phyloP scores from a whole-genome alignment of 2,329 filamentous ascomycete genomes.

The Claviceps maximensis region DNA sequence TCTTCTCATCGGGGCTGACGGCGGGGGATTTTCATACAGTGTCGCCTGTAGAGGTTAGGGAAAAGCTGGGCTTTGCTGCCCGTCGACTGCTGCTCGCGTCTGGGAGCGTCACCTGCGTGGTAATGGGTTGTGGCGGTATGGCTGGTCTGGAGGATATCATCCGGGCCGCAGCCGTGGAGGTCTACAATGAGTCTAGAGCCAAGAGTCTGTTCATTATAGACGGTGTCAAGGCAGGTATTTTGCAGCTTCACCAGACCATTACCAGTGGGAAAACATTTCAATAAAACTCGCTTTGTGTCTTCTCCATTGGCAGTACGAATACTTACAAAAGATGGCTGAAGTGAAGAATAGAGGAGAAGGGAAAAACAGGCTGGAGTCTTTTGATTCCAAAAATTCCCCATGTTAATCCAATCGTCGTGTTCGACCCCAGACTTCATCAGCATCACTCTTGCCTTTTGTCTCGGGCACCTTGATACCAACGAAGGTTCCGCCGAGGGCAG shows the following conservation, averaged over 20 bases:
- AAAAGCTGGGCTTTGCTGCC: conserved; percentile 57
- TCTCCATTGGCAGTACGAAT: not conserved
- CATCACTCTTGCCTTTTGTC: conserved; percentile 71
- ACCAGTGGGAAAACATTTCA: conserved; percentile 28
- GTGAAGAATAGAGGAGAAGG: not conserved
- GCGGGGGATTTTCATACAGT: conserved; percentile 69
- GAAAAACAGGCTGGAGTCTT: not conserved
- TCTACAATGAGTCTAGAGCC: conserved; percentile 14
- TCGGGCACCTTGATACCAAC: conserved; percentile 68
- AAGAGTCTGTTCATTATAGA: conserved; percentile 50
- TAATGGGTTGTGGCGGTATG: conserved; percentile 88
- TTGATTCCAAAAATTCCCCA: not conserved
- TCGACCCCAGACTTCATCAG: conserved; percentile 84
- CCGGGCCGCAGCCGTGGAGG: conserved; percentile 50
- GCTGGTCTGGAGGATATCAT: conserved; percentile 70
- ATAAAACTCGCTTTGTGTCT: conserved; percentile 1
- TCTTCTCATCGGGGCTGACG: conserved; percentile 68
- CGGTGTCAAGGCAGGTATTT: conserved; percentile 58
- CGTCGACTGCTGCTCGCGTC: conserved; percentile 49
- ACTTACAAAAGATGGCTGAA: not conserved
- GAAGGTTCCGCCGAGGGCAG: conserved; percentile 55
- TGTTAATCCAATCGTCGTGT: conserved; percentile 37
- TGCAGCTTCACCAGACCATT: conserved; percentile 44
- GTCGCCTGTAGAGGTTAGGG: conserved; percentile 47
- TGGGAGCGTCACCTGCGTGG: conserved; percentile 51